Evolutionary conservation across 495 filamentous ascomycete genomes (phyloP).

Genomic region (Aspergillus olivimuriae): DNA sequence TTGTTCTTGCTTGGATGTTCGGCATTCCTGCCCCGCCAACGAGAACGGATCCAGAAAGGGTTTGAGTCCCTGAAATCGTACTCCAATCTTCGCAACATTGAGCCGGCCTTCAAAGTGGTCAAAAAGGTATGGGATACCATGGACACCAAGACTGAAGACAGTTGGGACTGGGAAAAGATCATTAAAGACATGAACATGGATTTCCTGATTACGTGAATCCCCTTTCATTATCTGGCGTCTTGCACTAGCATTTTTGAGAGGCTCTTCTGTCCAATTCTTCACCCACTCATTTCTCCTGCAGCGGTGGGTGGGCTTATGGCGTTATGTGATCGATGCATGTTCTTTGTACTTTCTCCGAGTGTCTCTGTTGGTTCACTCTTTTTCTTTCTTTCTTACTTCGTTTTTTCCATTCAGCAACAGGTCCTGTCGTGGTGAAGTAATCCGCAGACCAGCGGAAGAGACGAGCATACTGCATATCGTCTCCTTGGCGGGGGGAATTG

Average conservation of each 20-base stretch:
- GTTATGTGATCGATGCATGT: conserved; percentile 6
- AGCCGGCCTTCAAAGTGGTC: conserved; percentile 68
- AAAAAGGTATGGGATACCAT: conserved; percentile 77
- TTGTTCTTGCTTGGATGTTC: conserved; percentile 85
- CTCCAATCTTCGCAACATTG: conserved; percentile 75
- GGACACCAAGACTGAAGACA: conserved; percentile 64
- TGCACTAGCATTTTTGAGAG: conserved; percentile 7
- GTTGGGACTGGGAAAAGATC: conserved; percentile 89
- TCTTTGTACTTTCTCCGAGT: background rate
- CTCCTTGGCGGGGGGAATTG: too few species aligned
- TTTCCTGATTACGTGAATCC: conserved; percentile 62
- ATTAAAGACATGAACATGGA: conserved; percentile 72
- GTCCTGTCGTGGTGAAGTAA: background rate
- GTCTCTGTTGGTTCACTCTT: background rate
- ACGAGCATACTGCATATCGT: background rate
- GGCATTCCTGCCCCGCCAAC: conserved; percentile 62
- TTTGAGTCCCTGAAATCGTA: conserved; percentile 68
- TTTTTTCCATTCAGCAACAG: background rate
- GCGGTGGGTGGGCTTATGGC: conserved; percentile 13
- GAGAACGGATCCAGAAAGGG: conserved; percentile 61
- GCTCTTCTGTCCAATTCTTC: too few species aligned
- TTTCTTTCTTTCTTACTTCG: background rate
- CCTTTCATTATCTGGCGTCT: conserved; percentile 15
- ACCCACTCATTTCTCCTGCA: too few species aligned
- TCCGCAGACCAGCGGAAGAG: background rate